Evolutionary conservation across 768 basidiomycete genomes (phyloP).

Genomic region (Agaricus subrufescens): DNA sequence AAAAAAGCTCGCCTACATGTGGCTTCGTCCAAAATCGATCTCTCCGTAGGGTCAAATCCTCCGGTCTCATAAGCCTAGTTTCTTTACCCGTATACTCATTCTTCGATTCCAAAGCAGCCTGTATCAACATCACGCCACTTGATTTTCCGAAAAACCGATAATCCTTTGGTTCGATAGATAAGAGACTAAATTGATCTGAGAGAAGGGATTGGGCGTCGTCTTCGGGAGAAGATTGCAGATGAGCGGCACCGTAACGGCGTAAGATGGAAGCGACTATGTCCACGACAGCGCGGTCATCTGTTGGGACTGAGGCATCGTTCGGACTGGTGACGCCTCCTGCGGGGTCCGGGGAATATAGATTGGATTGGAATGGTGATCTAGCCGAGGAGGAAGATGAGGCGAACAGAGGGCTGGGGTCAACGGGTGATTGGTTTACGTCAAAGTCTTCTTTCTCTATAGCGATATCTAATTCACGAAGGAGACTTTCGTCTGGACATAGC

Average conservation of each 20-base stretch:
- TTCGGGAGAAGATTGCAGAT: slow-evolving; percentile 12
- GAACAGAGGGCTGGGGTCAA: slow-evolving; percentile 12
- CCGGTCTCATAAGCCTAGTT: slow-evolving; percentile 13
- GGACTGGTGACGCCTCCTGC: too few species aligned
- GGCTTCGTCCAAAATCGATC: slow-evolving; percentile 33
- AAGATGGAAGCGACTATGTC: slow-evolving; percentile 31
- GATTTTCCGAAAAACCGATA: slow-evolving; percentile 53
- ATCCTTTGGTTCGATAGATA: slow-evolving; percentile 29
- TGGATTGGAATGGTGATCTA: too few species aligned
- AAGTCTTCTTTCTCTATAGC: slow-evolving; percentile 21
- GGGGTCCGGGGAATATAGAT: too few species aligned
- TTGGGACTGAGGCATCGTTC: too few species aligned
- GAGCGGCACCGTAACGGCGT: slow-evolving; percentile 17
- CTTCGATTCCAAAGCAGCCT: slow-evolving; percentile 55
- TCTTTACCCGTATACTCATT: slow-evolving; percentile 42
- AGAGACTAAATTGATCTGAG: slow-evolving; percentile 28
- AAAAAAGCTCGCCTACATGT: slow-evolving; percentile 21
- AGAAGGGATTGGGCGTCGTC: slow-evolving; percentile 32
- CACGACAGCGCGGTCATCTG: slow-evolving; percentile 4
- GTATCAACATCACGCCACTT: slow-evolving; percentile 49
- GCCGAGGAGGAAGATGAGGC: too few species aligned
- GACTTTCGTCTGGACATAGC: slow-evolving; percentile 63
- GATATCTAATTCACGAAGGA: slow-evolving; percentile 51
- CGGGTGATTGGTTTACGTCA: slow-evolving; percentile 15
- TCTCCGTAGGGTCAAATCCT: slow-evolving; percentile 17